Evolutionary conservation across 768 basidiomycete species (phyloP).

Genomic region (Suillus cothurnatus): DNA sequence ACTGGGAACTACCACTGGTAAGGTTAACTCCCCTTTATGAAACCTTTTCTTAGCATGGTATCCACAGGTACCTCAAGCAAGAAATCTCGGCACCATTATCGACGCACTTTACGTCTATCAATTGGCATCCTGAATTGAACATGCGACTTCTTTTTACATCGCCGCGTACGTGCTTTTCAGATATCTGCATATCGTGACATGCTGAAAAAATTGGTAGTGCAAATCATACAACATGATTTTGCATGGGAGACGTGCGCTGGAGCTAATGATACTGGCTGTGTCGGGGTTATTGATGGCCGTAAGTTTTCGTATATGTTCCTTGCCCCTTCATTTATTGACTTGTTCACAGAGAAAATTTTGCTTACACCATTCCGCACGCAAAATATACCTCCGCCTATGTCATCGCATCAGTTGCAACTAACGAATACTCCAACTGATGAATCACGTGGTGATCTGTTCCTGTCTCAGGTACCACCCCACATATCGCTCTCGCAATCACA

Average conservation of each 20-base stretch:
- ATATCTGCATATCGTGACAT: neutral
- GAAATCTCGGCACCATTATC: conserved; percentile 61
- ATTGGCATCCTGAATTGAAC: conserved; percentile 88
- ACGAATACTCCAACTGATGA: conserved; percentile 17
- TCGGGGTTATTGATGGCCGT: conserved; percentile 92
- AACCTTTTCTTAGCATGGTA: conserved; percentile 3
- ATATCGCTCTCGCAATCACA: conserved; percentile 56
- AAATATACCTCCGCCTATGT: conserved; percentile 99
- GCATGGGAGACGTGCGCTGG: conserved; percentile 81
- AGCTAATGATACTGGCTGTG: conserved; percentile 79
- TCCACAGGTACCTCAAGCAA: conserved; percentile 87
- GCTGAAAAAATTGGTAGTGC: conserved; percentile 35
- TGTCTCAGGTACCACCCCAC: conserved; percentile 52
- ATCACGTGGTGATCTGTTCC: neutral
- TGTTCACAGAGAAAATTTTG: conserved; percentile 60
- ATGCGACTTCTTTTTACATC: conserved; percentile 69
- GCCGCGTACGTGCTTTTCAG: conserved; percentile 47
- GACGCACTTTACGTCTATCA: conserved; percentile 68
- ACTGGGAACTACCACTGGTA: conserved; percentile 95
- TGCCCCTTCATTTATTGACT: conserved; percentile 3
- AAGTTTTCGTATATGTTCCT: conserved; percentile 28
- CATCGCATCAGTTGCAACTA: conserved; percentile 56
- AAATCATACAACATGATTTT: conserved; percentile 62
- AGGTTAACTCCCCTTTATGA: conserved; percentile 4
- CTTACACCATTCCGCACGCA: conserved; percentile 93